These are phyloP conservation scores for Scolecobasidium constrictum DNA, from an alignment of 2,329 filamentous ascomycete species.

Conservation along the genomic window DNA sequence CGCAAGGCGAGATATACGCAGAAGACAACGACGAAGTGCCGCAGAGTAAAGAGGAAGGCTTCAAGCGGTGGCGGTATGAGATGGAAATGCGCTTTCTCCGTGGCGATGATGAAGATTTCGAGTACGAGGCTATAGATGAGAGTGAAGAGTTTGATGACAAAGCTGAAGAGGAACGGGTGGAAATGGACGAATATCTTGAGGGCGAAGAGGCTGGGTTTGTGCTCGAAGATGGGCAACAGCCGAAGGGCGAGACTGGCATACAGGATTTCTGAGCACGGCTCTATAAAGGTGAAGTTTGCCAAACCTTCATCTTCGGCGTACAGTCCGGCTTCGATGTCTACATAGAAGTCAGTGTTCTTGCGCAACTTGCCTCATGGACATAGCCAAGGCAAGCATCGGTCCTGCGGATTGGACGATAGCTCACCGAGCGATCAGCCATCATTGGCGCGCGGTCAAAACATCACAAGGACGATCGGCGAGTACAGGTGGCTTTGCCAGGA, in stretches of 20 bases:
- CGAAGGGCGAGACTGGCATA: slow-evolving; percentile 36
- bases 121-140: slow-evolving; percentile 60
- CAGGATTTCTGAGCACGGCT: slow-evolving; percentile 30
- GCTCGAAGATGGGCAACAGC: slow-evolving; percentile 17
- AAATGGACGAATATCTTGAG: slow-evolving; percentile 70
- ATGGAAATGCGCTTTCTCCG: slow-evolving; percentile 64
- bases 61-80: slow-evolving; percentile 58
- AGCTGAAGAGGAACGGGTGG: slow-evolving; percentile 48
- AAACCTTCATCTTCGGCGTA: no score
- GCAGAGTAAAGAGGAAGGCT: slow-evolving; percentile 53
- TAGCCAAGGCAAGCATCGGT: no score
- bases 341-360: no score
- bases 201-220: slow-evolving; percentile 60
- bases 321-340: no score
- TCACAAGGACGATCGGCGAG: no score
- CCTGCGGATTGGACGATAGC: no score
- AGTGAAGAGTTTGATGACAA: slow-evolving; percentile 62
- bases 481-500: no score
- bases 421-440: no score
- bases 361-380: no score
- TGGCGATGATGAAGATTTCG: slow-evolving; percentile 68
- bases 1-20: slow-evolving; percentile 44
- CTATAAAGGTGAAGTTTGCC: no score
- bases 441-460: no score
- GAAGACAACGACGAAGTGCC: slow-evolving; percentile 48